Evolutionary conservation across 768 basidiomycete genomes (phyloP).

Genomic region (Stropharia rugosoannulata): DNA sequence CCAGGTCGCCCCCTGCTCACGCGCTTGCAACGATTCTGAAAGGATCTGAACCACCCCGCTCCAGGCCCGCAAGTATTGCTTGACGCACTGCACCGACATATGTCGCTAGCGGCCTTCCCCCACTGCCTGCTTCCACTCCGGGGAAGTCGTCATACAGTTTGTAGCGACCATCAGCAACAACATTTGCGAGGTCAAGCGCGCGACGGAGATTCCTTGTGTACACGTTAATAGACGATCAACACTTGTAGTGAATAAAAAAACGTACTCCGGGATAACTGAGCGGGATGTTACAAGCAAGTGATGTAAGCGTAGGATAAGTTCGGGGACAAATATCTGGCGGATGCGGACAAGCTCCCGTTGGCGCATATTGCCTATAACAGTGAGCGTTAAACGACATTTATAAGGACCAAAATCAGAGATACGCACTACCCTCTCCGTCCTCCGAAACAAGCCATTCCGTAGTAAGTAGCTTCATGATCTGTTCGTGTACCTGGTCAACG

Average conservation of each 20-base stretch:
- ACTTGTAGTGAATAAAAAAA: conserved; percentile 9
- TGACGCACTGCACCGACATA: conserved; percentile 75
- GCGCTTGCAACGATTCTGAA: conserved; percentile 43
- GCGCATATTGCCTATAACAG: conserved; percentile 48
- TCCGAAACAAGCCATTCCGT: conserved; percentile 76
- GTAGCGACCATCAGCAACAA: conserved; percentile 87
- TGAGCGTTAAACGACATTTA: not conserved
- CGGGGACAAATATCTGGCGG: conserved; percentile 86
- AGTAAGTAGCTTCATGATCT: conserved; percentile 68
- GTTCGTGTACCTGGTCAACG: conserved; percentile 63
- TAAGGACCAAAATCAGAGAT: not conserved
- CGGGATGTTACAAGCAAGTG: conserved; percentile 65
- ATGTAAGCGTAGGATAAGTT: conserved; percentile 86
- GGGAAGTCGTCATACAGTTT: conserved; percentile 86
- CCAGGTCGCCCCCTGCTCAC: not conserved
- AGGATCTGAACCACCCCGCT: conserved; percentile 76
- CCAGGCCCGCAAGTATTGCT: conserved; percentile 70
- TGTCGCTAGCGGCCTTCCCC: conserved; percentile 61
- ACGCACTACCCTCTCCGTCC: conserved; percentile 40
- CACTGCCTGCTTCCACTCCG: conserved; percentile 29
- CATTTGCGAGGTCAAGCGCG: conserved; percentile 74
- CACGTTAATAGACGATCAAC: not conserved
- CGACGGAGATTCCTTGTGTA: conserved; percentile 67
- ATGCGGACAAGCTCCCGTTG: conserved; percentile 74
- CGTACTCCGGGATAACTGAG: conserved; percentile 64